Conservation (phyloP, 768 basidiomycete genomes). For the Imleria badia region DNA sequence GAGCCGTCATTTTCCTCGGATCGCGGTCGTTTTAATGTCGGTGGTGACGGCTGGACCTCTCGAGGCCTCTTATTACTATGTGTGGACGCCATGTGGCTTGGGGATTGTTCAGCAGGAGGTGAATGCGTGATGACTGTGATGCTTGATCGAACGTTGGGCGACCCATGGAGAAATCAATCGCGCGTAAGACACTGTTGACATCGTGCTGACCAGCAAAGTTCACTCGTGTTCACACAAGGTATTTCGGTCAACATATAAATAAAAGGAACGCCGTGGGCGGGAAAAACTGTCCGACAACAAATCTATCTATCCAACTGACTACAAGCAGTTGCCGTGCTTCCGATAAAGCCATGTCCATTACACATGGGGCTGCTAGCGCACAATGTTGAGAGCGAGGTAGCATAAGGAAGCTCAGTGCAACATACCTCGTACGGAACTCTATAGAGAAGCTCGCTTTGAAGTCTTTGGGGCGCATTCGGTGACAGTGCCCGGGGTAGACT, state of each 20-base stretch:
- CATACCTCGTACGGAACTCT: conserved; percentile 2
- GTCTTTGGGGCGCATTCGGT: conserved; percentile 14
- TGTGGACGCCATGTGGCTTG: too few species aligned
- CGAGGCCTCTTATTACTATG: too few species aligned
- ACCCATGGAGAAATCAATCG: too few species aligned
- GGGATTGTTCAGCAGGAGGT: too few species aligned
- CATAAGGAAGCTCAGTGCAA: neutral
- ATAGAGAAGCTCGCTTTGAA: conserved; percentile 13
- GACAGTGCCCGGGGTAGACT: conserved; percentile 20
- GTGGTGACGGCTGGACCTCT: too few species aligned
- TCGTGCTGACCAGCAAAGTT: too few species aligned
- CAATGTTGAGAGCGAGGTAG: neutral
- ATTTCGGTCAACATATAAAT: neutral
- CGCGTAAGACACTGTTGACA: too few species aligned
- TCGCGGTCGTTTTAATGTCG: too few species aligned
- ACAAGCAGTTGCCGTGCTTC: conserved; percentile 8
- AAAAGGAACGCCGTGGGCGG: conserved; percentile 8
- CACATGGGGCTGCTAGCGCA: neutral
- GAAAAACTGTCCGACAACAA: conserved; percentile 16
- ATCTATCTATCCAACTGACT: neutral
- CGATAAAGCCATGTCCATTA: neutral
- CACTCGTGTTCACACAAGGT: neutral
- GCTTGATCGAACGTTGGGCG: too few species aligned
- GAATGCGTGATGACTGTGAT: too few species aligned
- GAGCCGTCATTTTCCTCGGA: too few species aligned